These are phyloP conservation scores for Camellia japonica DNA, from an alignment of 148 eudicot species.

Conservation along the genomic window DNA sequence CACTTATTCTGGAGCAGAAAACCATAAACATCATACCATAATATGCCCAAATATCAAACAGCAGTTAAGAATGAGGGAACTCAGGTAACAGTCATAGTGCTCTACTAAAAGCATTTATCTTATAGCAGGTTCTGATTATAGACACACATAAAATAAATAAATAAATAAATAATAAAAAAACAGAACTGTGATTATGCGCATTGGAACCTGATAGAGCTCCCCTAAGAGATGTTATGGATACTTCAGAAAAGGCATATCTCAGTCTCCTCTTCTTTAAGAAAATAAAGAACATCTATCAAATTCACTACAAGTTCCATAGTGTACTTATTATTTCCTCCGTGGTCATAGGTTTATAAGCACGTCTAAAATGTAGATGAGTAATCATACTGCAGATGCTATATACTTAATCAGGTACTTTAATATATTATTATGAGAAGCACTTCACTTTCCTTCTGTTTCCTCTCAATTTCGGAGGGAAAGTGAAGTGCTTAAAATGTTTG, in stretches of 20 bases:
- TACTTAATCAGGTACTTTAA: too few relatives aligned
- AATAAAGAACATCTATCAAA: neutral
- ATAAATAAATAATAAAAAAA: neutral
- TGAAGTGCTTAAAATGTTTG: too few relatives aligned
- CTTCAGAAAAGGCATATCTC: neutral
- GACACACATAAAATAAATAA: too few relatives aligned
- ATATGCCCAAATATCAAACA: neutral
- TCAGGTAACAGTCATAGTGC: neutral
- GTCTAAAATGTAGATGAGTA: too few relatives aligned
- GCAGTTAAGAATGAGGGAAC: neutral
- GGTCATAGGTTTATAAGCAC: neutral
- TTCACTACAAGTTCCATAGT: neutral
- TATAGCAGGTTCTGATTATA: neutral
- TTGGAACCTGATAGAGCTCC: neutral
- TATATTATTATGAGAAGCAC: too few relatives aligned
- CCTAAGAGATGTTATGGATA: neutral
- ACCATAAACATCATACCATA: neutral
- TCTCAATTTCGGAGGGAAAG: too few relatives aligned
- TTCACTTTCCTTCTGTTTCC: too few relatives aligned
- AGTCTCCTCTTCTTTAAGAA: neutral
- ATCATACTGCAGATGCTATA: neutral
- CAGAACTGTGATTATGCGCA: neutral
- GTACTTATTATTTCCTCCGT: neutral
- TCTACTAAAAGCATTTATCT: neutral
- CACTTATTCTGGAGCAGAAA: conserved; percentile 47